These are phyloP conservation scores for Saccharum hybrid DNA, from an alignment of 202 grass and related monocot species.

Conservation along the genomic window DNA sequence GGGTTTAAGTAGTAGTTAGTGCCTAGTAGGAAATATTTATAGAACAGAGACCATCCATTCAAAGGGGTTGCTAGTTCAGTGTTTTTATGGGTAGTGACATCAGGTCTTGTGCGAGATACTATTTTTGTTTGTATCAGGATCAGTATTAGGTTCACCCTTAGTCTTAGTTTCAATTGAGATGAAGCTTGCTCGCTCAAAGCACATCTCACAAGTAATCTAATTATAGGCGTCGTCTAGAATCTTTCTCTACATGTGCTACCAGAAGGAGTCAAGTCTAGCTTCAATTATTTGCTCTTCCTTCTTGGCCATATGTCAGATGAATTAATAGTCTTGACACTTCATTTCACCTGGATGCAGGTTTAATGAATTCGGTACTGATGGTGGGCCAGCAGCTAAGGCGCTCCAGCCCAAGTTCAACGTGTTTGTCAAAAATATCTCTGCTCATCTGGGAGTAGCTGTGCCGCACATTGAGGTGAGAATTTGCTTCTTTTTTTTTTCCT, in stretches of 20 bases:
- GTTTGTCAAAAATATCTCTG: conserved; percentile 67
- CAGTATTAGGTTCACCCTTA: background rate
- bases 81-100: background rate
- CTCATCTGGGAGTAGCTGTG: conserved; percentile 66
- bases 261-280: background rate
- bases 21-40: background rate
- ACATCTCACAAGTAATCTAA: background rate
- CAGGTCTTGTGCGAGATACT: background rate
- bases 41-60: background rate
- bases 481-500: background rate
- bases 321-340: background rate
- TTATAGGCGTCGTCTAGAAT: background rate
- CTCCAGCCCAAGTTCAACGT: conserved; percentile 71
- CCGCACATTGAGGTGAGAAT: conserved; percentile 76
- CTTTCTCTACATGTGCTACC: background rate
- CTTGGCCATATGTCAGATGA: background rate
- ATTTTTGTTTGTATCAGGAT: background rate
- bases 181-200: background rate
- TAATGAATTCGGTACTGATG: conserved; percentile 86
- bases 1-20: background rate
- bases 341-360: conserved; percentile 54
- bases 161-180: conserved; percentile 5
- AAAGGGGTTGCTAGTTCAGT: background rate
- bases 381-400: conserved; percentile 83
- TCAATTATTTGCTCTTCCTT: background rate